These are phyloP conservation scores for Haematococcus sp. DNA, from an alignment of 139 green algal species.

Conservation along the genomic window DNA sequence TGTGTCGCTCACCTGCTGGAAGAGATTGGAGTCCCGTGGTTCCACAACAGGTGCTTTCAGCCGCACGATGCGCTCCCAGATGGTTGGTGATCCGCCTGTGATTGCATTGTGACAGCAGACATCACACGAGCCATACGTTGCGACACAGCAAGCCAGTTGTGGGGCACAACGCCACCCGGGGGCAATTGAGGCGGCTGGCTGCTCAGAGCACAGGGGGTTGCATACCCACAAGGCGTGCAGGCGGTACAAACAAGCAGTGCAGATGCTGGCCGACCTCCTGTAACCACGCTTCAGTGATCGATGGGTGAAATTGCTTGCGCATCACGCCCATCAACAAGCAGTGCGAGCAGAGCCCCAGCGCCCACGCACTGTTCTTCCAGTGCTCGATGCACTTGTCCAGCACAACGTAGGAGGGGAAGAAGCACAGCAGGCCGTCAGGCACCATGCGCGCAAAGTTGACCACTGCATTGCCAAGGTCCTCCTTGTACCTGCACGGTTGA, in stretches of 20 bases:
- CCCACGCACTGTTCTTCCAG: conserved; percentile 64
- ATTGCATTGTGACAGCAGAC: no score
- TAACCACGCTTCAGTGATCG: no score
- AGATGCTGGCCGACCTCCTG: no score
- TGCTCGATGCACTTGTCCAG: conserved; percentile 69
- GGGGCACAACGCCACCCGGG: no score
- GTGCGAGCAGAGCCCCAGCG: no score
- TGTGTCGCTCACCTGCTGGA: conserved; percentile 23
- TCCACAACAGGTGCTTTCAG: conserved; percentile 88
- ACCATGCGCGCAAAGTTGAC: conserved; percentile 81
- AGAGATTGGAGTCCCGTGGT: conserved; percentile 63
- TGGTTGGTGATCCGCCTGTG: conserved; percentile 43
- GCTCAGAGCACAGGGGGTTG: no score
- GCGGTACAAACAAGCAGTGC: no score
- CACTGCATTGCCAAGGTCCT: conserved; percentile 74
- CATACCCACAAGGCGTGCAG: no score
- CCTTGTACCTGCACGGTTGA: conserved; percentile 16
- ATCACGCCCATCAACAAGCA: no score
- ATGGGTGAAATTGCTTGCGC: no score
- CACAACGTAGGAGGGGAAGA: conserved; percentile 92
- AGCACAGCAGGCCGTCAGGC: conserved; percentile 93
- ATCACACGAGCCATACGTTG: neutral
- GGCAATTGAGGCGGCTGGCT: no score
- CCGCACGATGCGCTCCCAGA: conserved; percentile 84
- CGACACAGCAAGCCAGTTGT: no score